Conservation (phyloP, 495 filamentous ascomycete genomes). For the Sordaria brevicollis region DNA sequence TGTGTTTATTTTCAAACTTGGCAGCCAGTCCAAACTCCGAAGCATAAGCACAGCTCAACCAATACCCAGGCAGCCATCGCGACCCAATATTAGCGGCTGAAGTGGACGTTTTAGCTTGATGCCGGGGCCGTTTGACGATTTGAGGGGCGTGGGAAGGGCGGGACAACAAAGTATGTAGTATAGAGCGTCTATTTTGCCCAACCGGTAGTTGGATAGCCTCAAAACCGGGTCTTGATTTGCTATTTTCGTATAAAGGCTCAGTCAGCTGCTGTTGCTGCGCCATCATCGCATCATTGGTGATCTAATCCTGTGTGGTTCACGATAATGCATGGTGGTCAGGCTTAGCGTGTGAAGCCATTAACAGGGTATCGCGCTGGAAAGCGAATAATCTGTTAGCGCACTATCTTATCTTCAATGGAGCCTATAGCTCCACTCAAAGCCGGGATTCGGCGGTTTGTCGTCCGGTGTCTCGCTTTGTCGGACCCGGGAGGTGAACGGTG, state of each 20-base stretch:
- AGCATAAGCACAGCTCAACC: not conserved
- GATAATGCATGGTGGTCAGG: not conserved
- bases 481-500: not conserved
- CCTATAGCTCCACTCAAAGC: not conserved
- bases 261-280: not conserved
- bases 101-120: not conserved
- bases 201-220: not conserved
- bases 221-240: not conserved
- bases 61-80: not conserved
- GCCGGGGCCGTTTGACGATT: not conserved
- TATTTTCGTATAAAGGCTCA: not conserved
- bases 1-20: not conserved
- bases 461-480: not conserved
- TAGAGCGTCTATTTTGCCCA: not conserved
- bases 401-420: not conserved
- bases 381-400: not conserved
- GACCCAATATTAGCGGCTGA: not conserved
- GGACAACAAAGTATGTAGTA: not conserved
- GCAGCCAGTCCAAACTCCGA: not conserved
- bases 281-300: not conserved
- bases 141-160: not conserved
- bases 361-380: not conserved
- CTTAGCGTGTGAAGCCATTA: not conserved
- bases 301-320: not conserved
- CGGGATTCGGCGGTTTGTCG: not conserved